Evolutionary conservation across 1,284 basidiomycete species (phyloP), one percentile per base, ranked within the genome.

Genomic region (Ustilago cynodontis): DNA sequence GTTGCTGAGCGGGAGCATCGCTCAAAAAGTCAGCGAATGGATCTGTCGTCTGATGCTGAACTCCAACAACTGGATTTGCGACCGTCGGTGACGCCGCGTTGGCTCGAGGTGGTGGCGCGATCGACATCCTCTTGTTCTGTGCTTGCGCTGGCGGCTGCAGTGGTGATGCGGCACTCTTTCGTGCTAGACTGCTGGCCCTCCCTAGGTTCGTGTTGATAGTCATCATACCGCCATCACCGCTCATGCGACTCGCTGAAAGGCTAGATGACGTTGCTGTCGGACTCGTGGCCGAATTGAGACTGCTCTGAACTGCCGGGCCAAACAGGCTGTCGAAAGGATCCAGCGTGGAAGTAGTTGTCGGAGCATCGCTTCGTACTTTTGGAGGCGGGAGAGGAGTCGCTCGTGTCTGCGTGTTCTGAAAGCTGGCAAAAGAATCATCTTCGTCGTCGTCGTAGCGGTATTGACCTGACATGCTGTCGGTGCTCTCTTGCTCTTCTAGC

Each of bases 181-280:
- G 55, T 2, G 59, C 63, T 4, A 71, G 18, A 33, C 60, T 66
- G 41, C 51, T 66, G 8, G 64, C 60, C 22, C 64, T 55, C n/a
- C 22, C 60, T 26, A 71, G 33, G 26, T 59, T 66, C 13, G 70
- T 71, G n/a, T 56, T 66, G 60, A 71, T 71, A 37, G 70, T 71
- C 70, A 71, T 66, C 70, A 71, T 66, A 1, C 69, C 69, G 6
- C 70, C 64, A 16, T 71, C 70, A 31, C 64, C 60, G n/a, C 70
- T 71, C 33, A 59, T 56, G 16, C 64, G 70, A 35, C 52, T 47
- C 20, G 33, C 49, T 28, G 70, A 71, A 31, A 66, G 45, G 56
- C 70, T 71, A 2, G 70, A 71, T 18, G 57, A 66, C 9, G 70
- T 55, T 6, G 69, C 56, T 28, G 64, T 51, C n/a, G 55, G 16